These are phyloP conservation scores for Aspergillus leporis DNA, from an alignment of 495 filamentous ascomycete species.

Conservation along the genomic window DNA sequence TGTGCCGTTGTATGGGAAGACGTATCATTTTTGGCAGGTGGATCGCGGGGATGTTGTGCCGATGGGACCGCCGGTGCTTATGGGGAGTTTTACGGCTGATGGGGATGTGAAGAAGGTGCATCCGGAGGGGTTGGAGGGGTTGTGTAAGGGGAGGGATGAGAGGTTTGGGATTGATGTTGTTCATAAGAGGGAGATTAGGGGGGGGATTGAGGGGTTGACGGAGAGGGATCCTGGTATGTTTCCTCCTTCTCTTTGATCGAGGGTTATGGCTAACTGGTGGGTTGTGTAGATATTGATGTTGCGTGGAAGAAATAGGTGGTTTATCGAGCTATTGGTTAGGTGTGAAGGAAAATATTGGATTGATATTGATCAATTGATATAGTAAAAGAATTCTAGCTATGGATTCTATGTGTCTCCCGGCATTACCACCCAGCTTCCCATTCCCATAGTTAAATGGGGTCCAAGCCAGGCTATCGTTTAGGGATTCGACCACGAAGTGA, in stretches of 20 bases:
- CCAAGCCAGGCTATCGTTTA: constrained; percentile 43
- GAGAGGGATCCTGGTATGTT: constrained; percentile 44
- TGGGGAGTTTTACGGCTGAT: constrained; percentile 68
- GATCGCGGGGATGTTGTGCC: constrained; percentile 78
- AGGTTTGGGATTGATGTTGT: constrained; percentile 61
- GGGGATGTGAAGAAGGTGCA: constrained; percentile 55
- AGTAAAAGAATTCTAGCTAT: constrained; percentile 7
- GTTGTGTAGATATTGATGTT: background rate
- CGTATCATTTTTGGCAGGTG: constrained; percentile 88
- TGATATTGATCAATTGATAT: constrained; percentile 43
- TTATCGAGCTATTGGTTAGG: too few species aligned
- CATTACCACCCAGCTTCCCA: constrained; percentile 48
- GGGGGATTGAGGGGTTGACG: constrained; percentile 56
- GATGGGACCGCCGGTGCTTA: constrained; percentile 71
- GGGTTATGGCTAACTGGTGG: constrained; percentile 1
- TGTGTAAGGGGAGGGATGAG: constrained; percentile 63
- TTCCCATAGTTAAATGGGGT: constrained; percentile 56
- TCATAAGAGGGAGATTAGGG: constrained; percentile 63
- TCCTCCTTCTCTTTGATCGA: constrained; percentile 18
- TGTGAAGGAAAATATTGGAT: constrained; percentile 25
- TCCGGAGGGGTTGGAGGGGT: constrained; percentile 59
- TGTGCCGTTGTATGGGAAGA: constrained; percentile 76
- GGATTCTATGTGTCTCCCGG: constrained; percentile 37
- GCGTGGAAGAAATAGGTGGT: too few species aligned
- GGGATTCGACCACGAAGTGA: constrained; percentile 32